Evolutionary conservation across 2,329 filamentous ascomycete genomes (phyloP).

Genomic region (Fusarium tanahbumbuense): DNA sequence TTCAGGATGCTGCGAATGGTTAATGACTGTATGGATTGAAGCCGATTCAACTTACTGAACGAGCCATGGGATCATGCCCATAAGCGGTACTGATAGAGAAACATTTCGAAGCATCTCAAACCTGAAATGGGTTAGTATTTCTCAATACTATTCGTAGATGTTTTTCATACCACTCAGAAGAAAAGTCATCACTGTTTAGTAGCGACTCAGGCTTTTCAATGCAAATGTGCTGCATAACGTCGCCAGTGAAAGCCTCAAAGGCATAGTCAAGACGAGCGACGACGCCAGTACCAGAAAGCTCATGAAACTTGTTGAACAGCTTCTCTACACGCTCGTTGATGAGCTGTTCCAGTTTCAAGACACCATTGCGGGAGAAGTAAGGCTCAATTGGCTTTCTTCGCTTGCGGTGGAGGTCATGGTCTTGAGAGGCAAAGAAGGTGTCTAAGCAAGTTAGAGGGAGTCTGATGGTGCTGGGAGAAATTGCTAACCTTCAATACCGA

Average conservation of each 20-base stretch:
- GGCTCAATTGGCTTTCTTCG: background rate
- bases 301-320: background rate
- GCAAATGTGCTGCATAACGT: background rate
- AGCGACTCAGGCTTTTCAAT: background rate
- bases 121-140: background rate
- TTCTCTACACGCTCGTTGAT: background rate
- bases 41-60: background rate
- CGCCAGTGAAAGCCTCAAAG: background rate
- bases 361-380: background rate
- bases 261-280: background rate
- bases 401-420: background rate
- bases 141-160: accelerated
- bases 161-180: background rate
- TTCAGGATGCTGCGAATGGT: background rate
- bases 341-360: background rate
- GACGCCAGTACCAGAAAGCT: background rate
- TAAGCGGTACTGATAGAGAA: background rate
- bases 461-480: accelerated
- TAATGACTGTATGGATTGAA: accelerated
- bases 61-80: background rate
- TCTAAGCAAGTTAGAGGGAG: background rate
- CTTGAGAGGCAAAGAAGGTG: background rate
- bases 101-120: background rate
- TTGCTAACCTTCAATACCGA: background rate
- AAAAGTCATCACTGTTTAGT: background rate